Evolutionary conservation across 2,329 filamentous ascomycete species (phyloP).

Genomic region (Clarireedia sp.): DNA sequence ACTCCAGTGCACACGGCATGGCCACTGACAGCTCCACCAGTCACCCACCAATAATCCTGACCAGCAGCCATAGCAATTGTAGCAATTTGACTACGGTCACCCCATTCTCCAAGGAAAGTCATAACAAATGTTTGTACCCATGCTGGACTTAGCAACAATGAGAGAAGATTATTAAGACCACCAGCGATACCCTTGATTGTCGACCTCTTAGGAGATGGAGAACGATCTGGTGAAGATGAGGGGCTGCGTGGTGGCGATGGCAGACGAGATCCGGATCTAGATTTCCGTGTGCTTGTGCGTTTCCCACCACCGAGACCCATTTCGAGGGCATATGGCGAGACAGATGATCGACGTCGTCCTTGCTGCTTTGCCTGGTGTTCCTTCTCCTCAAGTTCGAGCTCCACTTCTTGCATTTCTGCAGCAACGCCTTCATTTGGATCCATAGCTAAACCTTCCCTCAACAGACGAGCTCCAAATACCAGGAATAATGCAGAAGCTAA

Average conservation of each 20-base stretch:
- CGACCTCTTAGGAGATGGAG: slow-evolving; percentile 31
- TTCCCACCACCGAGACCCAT: slow-evolving; percentile 59
- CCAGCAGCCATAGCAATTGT: slow-evolving; percentile 98
- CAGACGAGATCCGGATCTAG: slow-evolving; percentile 66
- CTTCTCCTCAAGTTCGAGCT: slow-evolving; percentile 87
- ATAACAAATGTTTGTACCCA: slow-evolving; percentile 99
- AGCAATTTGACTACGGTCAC: slow-evolving; percentile 93
- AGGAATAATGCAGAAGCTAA: slow-evolving; percentile 80
- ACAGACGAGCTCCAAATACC: slow-evolving; percentile 75
- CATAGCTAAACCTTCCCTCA: slow-evolving; percentile 85
- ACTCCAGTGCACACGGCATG: slow-evolving; percentile 86
- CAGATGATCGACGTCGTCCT: slow-evolving; percentile 55
- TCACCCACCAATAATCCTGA: slow-evolving; percentile 99
- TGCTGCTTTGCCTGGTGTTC: slow-evolving; percentile 67
- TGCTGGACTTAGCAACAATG: slow-evolving; percentile 81
- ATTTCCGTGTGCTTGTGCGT: slow-evolving; percentile 53
- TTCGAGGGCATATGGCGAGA: slow-evolving; percentile 72
- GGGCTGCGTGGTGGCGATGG: slow-evolving; percentile 75
- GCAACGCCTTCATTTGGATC: slow-evolving; percentile 80
- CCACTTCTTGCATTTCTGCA: slow-evolving; percentile 98
- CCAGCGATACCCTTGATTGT: slow-evolving; percentile 38
- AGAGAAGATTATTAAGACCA: slow-evolving; percentile 79
- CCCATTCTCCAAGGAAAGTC: slow-evolving; percentile 98
- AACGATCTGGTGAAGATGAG: slow-evolving; percentile 63
- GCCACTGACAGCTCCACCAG: slow-evolving; percentile 74